Conservation (phyloP, 768 basidiomycete species). For the Xanthoconium purpureum region DNA sequence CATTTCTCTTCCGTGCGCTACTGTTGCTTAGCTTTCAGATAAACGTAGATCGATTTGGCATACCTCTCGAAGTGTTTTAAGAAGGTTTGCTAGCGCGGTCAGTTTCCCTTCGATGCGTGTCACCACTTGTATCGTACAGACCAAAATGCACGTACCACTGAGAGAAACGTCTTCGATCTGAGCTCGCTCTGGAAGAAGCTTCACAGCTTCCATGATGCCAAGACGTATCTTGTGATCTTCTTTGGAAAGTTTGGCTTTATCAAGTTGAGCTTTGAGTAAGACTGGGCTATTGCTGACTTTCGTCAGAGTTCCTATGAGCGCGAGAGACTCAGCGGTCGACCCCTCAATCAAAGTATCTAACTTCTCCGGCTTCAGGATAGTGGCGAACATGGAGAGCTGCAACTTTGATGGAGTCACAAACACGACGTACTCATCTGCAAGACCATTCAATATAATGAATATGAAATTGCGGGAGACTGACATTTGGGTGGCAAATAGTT, state of each 20-base stretch:
- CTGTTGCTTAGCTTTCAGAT: neutral
- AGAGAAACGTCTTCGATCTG: conserved; percentile 69
- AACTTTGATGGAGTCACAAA: conserved; percentile 86
- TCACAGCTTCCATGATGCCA: conserved; percentile 57
- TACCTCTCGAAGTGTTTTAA: conserved; percentile 60
- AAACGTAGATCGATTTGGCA: neutral
- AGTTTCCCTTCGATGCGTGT: conserved; percentile 61
- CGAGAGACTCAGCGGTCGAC: conserved; percentile 73
- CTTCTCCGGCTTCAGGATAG: conserved; percentile 69
- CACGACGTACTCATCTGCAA: conserved; percentile 94
- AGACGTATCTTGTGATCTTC: conserved; percentile 42
- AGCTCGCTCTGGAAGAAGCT: conserved; percentile 56
- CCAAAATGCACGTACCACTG: conserved; percentile 57
- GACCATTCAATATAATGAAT: neutral
- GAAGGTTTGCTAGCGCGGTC: conserved; percentile 58
- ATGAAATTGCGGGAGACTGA: conserved; percentile 35
- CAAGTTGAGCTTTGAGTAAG: conserved; percentile 74
- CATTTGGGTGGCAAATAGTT: conserved; percentile 91
- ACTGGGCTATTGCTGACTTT: conserved; percentile 95
- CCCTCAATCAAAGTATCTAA: conserved; percentile 67
- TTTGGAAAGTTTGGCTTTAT: conserved; percentile 50
- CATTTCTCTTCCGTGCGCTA: conserved; percentile 90
- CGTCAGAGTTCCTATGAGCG: conserved; percentile 73
- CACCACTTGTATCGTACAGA: neutral
- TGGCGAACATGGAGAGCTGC: conserved; percentile 75